Base-by-base conservation (phyloP, 1,139 yeast species). In the Keqinozyma sinolaborantium region DNA sequence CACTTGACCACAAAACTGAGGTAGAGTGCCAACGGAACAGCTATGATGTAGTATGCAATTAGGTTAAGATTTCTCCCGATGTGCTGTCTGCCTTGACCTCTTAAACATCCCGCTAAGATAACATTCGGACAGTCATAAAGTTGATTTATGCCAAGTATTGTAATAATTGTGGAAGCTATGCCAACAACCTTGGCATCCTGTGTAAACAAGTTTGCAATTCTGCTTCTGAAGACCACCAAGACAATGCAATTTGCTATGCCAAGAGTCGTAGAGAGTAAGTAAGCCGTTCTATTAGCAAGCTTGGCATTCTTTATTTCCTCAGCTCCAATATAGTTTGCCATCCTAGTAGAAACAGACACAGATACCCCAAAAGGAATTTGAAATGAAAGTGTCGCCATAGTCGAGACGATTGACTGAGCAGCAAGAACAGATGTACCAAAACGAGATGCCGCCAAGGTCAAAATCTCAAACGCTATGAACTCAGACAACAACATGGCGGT, bases 401-500 rank as follows among this genome's bases (percentile, higher is more conserved):
- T 68, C 14, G 70, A 57, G 5, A 65, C 70, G 38, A 68, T 65
- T 1, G 72, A 60, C 41, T 68, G 74, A 1, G 73, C 73, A 2
- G 74, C 73, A 38, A 68, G 52, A 0, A 67, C 58, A 16, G 56
- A 63, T 4, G 73, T 68, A 9, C 73, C 79, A 40, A 74, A 72
- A n/a, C 63, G 56, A 3, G 79, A 70, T 1, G 87, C 78, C 26
- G 76, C 62, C 28, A 80, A 67, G 0, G 95, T 84, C 48, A 84
- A 62, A 4, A 85, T 69, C 56, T 85, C 95, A 55, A 87, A 86
- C 0, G 95, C 95, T 42, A 86, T 64, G 53, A 85, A 85, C 51
- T 86, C 95, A 2, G 95, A 85, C 47, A 83, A 81, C 9, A 86
- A 82, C 94, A 86, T 86, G 20, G 85, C 58, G 3, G 84, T 78